Conservation (phyloP, 495 filamentous ascomycete genomes). For the Aeminium ludgeri region DNA sequence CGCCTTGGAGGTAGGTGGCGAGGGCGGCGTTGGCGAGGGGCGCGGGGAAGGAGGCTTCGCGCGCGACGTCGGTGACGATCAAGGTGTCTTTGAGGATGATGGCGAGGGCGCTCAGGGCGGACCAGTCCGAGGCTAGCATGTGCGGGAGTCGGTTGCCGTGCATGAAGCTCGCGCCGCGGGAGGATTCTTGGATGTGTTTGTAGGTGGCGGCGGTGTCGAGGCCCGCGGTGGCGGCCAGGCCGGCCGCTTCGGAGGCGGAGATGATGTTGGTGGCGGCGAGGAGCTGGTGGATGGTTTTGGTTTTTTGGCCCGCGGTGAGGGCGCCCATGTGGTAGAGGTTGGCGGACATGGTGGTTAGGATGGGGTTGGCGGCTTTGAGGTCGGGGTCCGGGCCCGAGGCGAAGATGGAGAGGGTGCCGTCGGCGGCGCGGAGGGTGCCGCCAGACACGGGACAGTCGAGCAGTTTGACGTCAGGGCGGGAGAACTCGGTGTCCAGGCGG, state of each 20-base stretch:
- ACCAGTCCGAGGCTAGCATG: constrained; percentile 52
- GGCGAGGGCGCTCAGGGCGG: constrained; percentile 45
- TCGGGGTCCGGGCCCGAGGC: constrained; percentile 44
- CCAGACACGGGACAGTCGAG: constrained; percentile 66
- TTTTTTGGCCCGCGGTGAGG: constrained; percentile 63
- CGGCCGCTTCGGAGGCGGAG: constrained; percentile 54
- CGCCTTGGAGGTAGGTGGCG: constrained; percentile 38
- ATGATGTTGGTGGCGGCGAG: constrained; percentile 63
- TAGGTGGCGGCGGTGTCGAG: constrained; percentile 41
- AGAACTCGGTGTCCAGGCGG: constrained; percentile 32
- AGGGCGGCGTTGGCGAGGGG: constrained; percentile 56
- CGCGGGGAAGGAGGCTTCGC: constrained; percentile 43
- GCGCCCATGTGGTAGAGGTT: constrained; percentile 66
- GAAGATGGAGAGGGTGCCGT: constrained; percentile 70
- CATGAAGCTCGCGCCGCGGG: constrained; percentile 68
- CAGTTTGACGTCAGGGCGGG: constrained; percentile 47
- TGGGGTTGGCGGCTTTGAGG: constrained; percentile 37
- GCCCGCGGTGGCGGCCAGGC: constrained; percentile 50
- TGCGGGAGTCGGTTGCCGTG: constrained; percentile 57
- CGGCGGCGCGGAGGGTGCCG: constrained; percentile 53
- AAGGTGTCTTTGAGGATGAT: constrained; percentile 71
- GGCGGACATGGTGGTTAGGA: constrained; percentile 46
- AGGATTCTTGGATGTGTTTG: constrained; percentile 38
- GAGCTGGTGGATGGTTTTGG: constrained; percentile 79
- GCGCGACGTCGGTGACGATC: constrained; percentile 57